Evolutionary conservation across 202 grass and related monocot species (phyloP).

Genomic region (Setaria viridis): DNA sequence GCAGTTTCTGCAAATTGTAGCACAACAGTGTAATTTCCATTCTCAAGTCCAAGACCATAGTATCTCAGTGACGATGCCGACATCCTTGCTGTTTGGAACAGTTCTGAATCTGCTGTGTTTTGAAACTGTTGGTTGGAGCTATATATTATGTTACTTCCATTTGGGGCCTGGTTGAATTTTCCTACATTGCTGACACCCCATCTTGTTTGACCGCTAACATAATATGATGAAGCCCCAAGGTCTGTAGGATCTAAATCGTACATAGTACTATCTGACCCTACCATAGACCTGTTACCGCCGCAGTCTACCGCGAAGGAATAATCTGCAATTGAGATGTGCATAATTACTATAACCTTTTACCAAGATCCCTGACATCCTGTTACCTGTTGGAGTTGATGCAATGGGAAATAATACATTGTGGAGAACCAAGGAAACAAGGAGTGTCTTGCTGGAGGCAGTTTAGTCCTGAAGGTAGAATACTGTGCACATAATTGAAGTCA

Average conservation of each 20-base stretch:
- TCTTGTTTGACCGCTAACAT: constrained; percentile 52
- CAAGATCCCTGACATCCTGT: background rate
- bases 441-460: constrained; percentile 68
- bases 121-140: constrained; percentile 46
- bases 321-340: constrained; percentile 49
- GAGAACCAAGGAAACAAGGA: constrained; percentile 62
- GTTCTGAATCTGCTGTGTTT: constrained; percentile 50
- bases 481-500: constrained; percentile 39
- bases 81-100: constrained; percentile 65
- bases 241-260: constrained; percentile 52
- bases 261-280: constrained; percentile 50
- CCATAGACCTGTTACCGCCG: constrained; percentile 49
- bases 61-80: constrained; percentile 79
- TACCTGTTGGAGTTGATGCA: background rate
- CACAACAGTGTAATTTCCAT: constrained; percentile 74
- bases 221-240: constrained; percentile 65
- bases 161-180: constrained; percentile 42
- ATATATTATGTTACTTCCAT: constrained; percentile 50
- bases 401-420: constrained; percentile 44
- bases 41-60: constrained; percentile 73
- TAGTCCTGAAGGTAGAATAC: constrained; percentile 67
- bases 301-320: constrained; percentile 66
- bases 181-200: constrained; percentile 77
- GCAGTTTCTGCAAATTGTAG: constrained; percentile 63
- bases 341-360: background rate